These are phyloP conservation scores for Suillus subalutaceus DNA, from an alignment of 768 basidiomycete genomes.

Conservation along the genomic window DNA sequence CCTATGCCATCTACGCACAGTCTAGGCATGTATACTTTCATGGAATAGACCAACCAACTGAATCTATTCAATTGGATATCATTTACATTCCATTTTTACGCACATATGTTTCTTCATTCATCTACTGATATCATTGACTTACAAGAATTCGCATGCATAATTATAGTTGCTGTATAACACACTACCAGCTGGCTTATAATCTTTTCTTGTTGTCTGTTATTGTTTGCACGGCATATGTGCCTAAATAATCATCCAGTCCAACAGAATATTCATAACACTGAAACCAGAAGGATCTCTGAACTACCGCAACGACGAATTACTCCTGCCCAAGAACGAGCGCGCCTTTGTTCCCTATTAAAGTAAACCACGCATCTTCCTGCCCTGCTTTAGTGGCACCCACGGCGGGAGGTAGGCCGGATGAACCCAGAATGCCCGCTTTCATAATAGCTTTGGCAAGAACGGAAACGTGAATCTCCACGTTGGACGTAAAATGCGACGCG, in stretches of 20 bases:
- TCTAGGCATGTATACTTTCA: background rate
- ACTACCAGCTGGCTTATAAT: background rate
- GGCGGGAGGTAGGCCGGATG: constrained; percentile 46
- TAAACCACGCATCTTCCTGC: constrained; percentile 45
- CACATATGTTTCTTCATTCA: background rate
- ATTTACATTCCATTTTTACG: background rate
- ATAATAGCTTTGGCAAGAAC: constrained; percentile 57
- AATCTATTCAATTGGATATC: background rate
- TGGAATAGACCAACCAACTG: background rate
- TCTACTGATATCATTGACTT: background rate
- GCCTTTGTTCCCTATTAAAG: constrained; percentile 58
- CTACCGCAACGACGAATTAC: background rate
- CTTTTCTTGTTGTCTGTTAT: background rate
- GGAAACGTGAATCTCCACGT: constrained; percentile 53
- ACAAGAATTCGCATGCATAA: background rate
- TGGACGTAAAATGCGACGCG: constrained; percentile 40
- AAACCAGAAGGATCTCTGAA: background rate
- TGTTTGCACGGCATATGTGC: background rate
- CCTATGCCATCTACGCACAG: background rate
- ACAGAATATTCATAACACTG: background rate
- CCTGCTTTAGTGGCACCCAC: constrained; percentile 45
- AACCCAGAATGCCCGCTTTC: constrained; percentile 53
- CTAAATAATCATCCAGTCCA: background rate
- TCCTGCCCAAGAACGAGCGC: constrained; percentile 42
- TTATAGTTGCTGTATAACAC: constrained; percentile 1